Conservation (phyloP, 2,329 filamentous ascomycete genomes). For the Endocalyx cinctus region DNA sequence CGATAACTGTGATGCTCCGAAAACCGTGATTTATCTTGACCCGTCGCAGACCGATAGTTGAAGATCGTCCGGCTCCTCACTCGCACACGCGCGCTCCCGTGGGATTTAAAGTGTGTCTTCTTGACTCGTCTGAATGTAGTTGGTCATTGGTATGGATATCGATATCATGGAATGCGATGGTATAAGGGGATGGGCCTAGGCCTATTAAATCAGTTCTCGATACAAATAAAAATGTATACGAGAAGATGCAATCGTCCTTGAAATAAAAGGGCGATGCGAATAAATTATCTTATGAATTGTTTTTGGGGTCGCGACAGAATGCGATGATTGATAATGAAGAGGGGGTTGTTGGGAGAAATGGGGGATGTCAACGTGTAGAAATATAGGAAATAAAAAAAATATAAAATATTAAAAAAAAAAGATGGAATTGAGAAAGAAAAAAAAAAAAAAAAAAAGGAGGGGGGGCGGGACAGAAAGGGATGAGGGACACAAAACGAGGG, state of each 20-base stretch:
- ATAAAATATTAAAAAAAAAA: slow-evolving; percentile 21
- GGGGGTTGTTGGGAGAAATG: slow-evolving; percentile 18
- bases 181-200: slow-evolving; percentile 32
- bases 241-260: slow-evolving; percentile 25
- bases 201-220: slow-evolving; percentile 22
- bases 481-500: slow-evolving; percentile 28
- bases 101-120: slow-evolving; percentile 67
- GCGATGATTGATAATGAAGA: slow-evolving; percentile 27
- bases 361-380: slow-evolving; percentile 21
- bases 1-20: slow-evolving; percentile 19
- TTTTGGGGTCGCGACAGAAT: too few relatives aligned
- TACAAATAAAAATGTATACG: slow-evolving; percentile 25
- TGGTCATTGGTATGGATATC: slow-evolving; percentile 49
- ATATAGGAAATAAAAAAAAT: slow-evolving; percentile 19
- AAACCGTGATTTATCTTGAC: slow-evolving; percentile 20
- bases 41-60: slow-evolving; percentile 53
- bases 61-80: slow-evolving; percentile 55
- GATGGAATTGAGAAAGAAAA: slow-evolving; percentile 18
- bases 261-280: slow-evolving; percentile 22
- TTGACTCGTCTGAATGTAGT: slow-evolving; percentile 44
- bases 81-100: slow-evolving; percentile 58
- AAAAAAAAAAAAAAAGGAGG: slow-evolving; percentile 27
- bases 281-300: slow-evolving; percentile 12
- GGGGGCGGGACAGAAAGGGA: slow-evolving; percentile 24
- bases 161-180: slow-evolving; percentile 51